Base-by-base conservation (phyloP, 2,329 filamentous ascomycete species). In the Elsinoe arachidis region DNA sequence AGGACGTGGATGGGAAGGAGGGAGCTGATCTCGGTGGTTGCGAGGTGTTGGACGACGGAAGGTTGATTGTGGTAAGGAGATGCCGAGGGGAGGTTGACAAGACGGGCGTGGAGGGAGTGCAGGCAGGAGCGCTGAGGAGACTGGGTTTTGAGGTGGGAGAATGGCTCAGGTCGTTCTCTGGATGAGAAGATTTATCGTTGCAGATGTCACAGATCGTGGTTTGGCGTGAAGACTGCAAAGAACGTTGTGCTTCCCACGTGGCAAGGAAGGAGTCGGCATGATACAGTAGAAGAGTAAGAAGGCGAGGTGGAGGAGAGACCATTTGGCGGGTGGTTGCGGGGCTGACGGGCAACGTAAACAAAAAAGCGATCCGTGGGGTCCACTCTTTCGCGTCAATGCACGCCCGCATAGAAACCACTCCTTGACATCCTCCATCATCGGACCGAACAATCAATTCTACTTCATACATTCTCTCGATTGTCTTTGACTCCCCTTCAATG, bases 91-190 rank as follows among this genome's bases (percentile, higher is more conserved):
- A 61, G 3, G 39, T 61, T 56, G 66, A 66, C 33, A 60, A 61
- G 47, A 53, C 57, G 9, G 55, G 54, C 3, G 47, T 44, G 2
- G 57, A 57, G 33, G 65, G 61, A 44, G 67, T 78, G 57, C 71
- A 73, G 35, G 69, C 72, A 14, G 66, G 69, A 65, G 84, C 83
- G 10, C 77, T 90, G 69, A 79, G 90, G 59, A 78, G 90, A 61
- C 74, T 96, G 52, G 86, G 84, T 1, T 96, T 96, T 72, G 91
- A 96, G 74, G 84, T 96, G 61, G 81, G 87, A 56, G 91, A 96
- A 72, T 95, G 87, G 83, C 79, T 90, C 12, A 66, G 73, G 37
- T 46, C 33, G 2, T 43, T 43, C 38, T 26, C 17, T 14, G 53
- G 39, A 3, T 55, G 38, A 44, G 6, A 33, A 26, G n/a, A 23